Base-by-base conservation (phyloP, 805 yeast genomes). In the Candida michaelii region DNA sequence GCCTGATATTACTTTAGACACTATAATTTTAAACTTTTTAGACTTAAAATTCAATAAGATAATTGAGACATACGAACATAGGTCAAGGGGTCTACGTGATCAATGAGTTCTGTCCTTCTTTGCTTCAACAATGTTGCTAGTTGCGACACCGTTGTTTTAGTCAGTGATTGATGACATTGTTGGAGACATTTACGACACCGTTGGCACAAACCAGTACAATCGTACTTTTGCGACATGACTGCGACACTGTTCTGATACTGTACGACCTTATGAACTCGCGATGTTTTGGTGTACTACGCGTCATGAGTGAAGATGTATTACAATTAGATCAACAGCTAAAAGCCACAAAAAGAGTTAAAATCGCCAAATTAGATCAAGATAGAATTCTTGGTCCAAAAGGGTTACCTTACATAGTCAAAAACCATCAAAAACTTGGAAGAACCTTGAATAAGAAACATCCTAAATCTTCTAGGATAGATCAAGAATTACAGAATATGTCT, bases 361-460 rank as follows among this genome's bases (percentile, higher is more conserved):
- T 63, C 6, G 65, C 74, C n/a, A 60, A 59, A 41, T 47, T 69
- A 27, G 73, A 71, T 36, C 66, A 67, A 41, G 66, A 66, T 25
- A 51, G 73, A 36, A 50, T 70, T 9, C 59, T 70, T 44, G 61
- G 62, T 35, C 50, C 52, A 10, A 56, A 59, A 4, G 76, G 76
- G 1, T 47, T 70, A 13, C 58, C 61, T 7, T 60, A 63, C 42
- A 52, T 70, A 21, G 51, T 56, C 12, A 58, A 58, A 37, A 62
- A 67, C 50, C 58, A 69, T 46, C 45, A 40, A 12, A 61, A 55
- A 36, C 48, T 69, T 13, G 40, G 46, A 32, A 47, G 54, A 29
- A 50, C 59, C n/a, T 46, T 68, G 13, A 48, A 54, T 33, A 57
- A 48, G 37, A 57, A 60, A 43, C 73, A 67, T 40, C 51, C 50